Evolutionary conservation across 768 basidiomycete species (phyloP), one percentile per base, ranked within the genome.

Genomic region (Trametes cinnabarina): DNA sequence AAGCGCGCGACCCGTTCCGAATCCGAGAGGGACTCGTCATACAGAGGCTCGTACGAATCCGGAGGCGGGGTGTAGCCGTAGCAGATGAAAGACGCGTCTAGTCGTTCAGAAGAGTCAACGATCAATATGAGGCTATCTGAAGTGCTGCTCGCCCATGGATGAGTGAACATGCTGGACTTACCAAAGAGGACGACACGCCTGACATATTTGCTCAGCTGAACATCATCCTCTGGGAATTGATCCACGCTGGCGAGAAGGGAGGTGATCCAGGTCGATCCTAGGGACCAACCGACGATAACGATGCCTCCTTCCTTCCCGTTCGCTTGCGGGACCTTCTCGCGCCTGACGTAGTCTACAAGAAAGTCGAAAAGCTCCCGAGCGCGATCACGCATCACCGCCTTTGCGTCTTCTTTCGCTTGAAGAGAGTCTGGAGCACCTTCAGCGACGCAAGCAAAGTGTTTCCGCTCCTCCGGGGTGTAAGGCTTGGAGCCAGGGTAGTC

Each of bases 201-300:
- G 22, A 59, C 37, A 46, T 59, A 59, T 17, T 48, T 14, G 37
- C 39, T 34, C 37, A 59, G 32, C 3, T 48, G 14, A 2, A 53
- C 30, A 10, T 47, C 32, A 1, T 22, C 22, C 4, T 26, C 9
- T 30, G 46, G 40, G 42, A 32, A 7, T 52, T 1, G 11, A 14
- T 19, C 39, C 5, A 17, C 39, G 51, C 37, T 63, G 20, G 61
- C 51, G 15, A 65, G 50, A 0, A 61, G 39, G 23, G 74, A 64
- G 11, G 68, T 28, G 17, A 69, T 60, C n/a, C 62, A 65, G 2
- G 60, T 47, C 6, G 63, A 64, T 0, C 73, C 76, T 10, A 73
- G 28, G 7, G 74, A 76, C 77, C 76, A 77, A 1, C 74, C 75
- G 0, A 73, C 20, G 73, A 62, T 6, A 66, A 63, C 15, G 71